Evolutionary conservation across 2,329 filamentous ascomycete genomes (phyloP), one percentile per base, ranked within the genome.

Genomic region (Ilyonectria destructans): DNA sequence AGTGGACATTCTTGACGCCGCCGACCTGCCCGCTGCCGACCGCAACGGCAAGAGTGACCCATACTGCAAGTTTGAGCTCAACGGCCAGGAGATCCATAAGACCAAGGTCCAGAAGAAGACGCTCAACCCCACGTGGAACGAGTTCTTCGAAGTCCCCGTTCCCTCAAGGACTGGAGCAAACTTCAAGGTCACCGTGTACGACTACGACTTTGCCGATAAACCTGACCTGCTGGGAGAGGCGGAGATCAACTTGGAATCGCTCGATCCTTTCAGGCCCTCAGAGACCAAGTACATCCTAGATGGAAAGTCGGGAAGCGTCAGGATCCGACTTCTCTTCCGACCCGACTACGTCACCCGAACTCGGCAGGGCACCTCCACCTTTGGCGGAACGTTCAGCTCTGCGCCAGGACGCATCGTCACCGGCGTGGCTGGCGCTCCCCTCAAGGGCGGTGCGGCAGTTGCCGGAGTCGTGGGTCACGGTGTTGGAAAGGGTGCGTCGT

Each of bases 51-150:
- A 93, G 87, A 98, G 95, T 76, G 96, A 99, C 78, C 96, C 96
- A 5, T 99, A 96, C 85, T 97, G 93, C 88, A 96, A 96, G 78
- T 99, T 99, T 80, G 90, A 93, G 71, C 87, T 98, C 72, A 96
- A 97, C 77, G 95, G 92, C 54, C 91, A 94, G 76, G 93, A 97
- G 65, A 89, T 98, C 1, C 95, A 94, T 89, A 99, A 98, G 87
- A 97, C 95, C 51, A 97, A 98, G 83, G 91, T 92, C 2, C 92
- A 96, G 80, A 99, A 98, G 89, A 99, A 99, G 88, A 98, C 96
- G 0, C 88, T 99, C 4, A 91, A 96, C 74, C 96, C 96, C 0
- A 89, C 90, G 0, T 99, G 97, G 97, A 98, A 98, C 78, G 96
- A 99, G 79, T 95, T 91, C 80, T 99, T 99, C 77, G 95, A 98